Percentiles rank a stretch among this genome's conserved stretches.
phyloP scores from a whole-genome alignment of 2,329 filamentous ascomycete species.

The Phialophora macrospora region DNA sequence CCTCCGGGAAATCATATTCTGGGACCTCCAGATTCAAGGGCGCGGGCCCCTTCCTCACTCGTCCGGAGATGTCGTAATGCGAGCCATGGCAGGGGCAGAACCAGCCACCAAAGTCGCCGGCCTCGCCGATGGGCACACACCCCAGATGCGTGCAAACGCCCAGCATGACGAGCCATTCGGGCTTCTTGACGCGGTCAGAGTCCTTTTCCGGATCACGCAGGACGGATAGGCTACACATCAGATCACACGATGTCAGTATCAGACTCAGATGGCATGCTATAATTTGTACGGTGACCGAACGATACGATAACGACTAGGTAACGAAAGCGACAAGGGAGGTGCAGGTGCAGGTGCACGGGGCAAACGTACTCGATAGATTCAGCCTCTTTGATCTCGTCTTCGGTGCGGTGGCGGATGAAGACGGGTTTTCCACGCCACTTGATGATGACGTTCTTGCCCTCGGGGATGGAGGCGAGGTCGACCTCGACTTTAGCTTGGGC shows the following conservation, averaged over 20 bases:
- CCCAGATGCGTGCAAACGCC: constrained; percentile 99
- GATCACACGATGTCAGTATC: background rate
- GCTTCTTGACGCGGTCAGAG: constrained; percentile 92
- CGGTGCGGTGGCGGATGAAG: constrained; percentile 98
- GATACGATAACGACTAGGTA: background rate
- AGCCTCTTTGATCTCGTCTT: constrained; percentile 90
- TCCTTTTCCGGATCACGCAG: constrained; percentile 93
- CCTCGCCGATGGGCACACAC: constrained; percentile 98
- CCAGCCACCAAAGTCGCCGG: constrained; percentile 97
- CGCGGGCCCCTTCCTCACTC: constrained; percentile 95
- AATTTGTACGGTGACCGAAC: background rate
- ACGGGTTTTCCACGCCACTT: constrained; percentile 99
- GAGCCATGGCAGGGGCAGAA: constrained; percentile 99
- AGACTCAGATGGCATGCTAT: background rate
- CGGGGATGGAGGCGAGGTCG: constrained; percentile 86
- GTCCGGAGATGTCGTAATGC: constrained; percentile 99
- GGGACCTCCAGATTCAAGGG: constrained; percentile 98
- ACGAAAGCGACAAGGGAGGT: background rate
- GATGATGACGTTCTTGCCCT: constrained; percentile 99
- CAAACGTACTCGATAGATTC: constrained; percentile 71
- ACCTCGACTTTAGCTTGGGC: constrained; percentile 99
- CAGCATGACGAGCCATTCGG: constrained; percentile 98
- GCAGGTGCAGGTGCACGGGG: background rate
- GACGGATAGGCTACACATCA: constrained; percentile 59
- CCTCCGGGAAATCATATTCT: constrained; percentile 88